A percentile compares a stretch with the other conserved stretches of the same genome.
These are phyloP conservation scores for Leccinellum albellum DNA, from an alignment of 768 basidiomycete genomes.

Conservation along the genomic window DNA sequence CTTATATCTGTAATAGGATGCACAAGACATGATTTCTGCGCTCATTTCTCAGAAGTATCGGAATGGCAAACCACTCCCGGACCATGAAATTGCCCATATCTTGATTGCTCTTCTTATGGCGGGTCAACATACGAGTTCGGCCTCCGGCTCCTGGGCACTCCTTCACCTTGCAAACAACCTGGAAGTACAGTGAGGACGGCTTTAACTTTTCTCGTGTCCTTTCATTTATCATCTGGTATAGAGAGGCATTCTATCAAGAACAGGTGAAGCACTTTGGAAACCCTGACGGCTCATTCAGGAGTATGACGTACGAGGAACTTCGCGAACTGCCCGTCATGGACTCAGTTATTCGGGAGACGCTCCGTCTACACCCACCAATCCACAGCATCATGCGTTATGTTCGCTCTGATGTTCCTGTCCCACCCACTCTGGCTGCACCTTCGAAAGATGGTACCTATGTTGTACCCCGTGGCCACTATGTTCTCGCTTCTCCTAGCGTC, in stretches of 20 bases:
- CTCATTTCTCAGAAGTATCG: slow-evolving; percentile 83
- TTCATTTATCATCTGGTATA: slow-evolving; percentile 27
- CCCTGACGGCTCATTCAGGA: slow-evolving; percentile 74
- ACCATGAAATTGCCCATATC: slow-evolving; percentile 95
- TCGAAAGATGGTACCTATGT: slow-evolving; percentile 72
- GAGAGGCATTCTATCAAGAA: slow-evolving; percentile 83
- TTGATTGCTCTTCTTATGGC: slow-evolving; percentile 99
- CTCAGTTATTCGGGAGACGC: slow-evolving; percentile 88
- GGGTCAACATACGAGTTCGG: slow-evolving; percentile 96
- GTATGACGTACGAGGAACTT: slow-evolving; percentile 83
- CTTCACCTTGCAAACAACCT: slow-evolving; percentile 79
- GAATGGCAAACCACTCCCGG: slow-evolving; percentile 68
- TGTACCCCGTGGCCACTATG: slow-evolving; percentile 85
- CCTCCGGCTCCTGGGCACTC: slow-evolving; percentile 86
- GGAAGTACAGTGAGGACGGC: slow-evolving; percentile 61
- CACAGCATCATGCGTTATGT: slow-evolving; percentile 95
- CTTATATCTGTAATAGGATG: slow-evolving; percentile 43
- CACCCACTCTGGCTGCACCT: slow-evolving; percentile 74
- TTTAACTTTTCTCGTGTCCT: background rate
- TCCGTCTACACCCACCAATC: slow-evolving; percentile 91
- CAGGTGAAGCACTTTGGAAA: slow-evolving; percentile 79
- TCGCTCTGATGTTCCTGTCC: slow-evolving; percentile 79
- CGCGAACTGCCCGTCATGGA: slow-evolving; percentile 81
- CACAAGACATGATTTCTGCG: slow-evolving; percentile 90
- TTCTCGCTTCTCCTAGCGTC: slow-evolving; percentile 85